Evolutionary conservation across 192 early-diverging fungal species (phyloP), one percentile per base, ranked within the genome.

Genomic region (Dissophora ornata): DNA sequence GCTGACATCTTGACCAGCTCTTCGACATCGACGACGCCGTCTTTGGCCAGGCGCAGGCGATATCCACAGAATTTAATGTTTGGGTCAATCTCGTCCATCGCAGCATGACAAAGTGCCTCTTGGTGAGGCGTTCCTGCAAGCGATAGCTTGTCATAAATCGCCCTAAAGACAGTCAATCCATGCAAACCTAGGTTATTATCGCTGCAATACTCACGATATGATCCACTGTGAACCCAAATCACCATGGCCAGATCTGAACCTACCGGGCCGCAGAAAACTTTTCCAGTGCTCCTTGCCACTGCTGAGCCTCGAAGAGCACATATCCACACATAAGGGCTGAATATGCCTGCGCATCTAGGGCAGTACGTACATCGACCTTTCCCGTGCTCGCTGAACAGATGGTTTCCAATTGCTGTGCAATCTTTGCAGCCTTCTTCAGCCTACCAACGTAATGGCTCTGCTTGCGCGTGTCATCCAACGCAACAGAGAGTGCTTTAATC

Each of bases 61-160:
- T 93, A 93, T 25, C 88, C 89, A 79, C 92, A 94, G 81, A 87
- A 94, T 38, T 89, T 84, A 71, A 95, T 89, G 69, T 89, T 90
- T 49, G 92, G 92, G 40, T 93, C 93, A 51, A 94, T 88, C 18
- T 78, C 85, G 68, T 94, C 93, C 26, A 94, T 86, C 0, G 88
- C 83, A 12, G 86, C 70, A 46, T 90, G 89, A 57, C 85, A 90
- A 6, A 94, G 69, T 1, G 83, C 81, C 62, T 85, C 86, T 63
- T 89, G 86, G 52, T 88, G 85, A 18, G 86, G 57, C 55, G 80
- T 79, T 45, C 82, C 79, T n/a, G 85, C 82, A 21, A 73, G 58
- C 18, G 87, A 81, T 34, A 94, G 81, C 30, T 82, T 84, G 49
- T 89, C 86, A 68, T 92, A 94, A 38, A 93, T 88, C 15, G 87